Evolutionary conservation across 495 filamentous ascomycete species (phyloP), one percentile per base, ranked within the genome.

Genomic region (Aspergillus avenaceus): DNA sequence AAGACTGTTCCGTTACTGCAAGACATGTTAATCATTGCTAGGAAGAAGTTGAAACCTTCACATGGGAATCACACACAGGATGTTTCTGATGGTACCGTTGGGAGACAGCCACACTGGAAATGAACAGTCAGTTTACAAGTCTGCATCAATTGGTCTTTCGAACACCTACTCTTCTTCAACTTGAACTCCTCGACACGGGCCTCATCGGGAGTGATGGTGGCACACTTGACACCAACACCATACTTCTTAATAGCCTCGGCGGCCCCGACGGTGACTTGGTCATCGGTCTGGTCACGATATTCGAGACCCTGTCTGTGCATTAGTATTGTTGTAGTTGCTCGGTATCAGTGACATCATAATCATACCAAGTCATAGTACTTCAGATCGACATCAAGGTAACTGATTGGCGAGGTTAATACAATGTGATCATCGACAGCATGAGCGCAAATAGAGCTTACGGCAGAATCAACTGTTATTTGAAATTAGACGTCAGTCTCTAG

Each of bases 181-280:
- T 95, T 87, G 73, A 98, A 98, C 72, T 98, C 93, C 80, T 97
- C 80, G 16, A 98, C 91, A 67, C 93, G 84, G 47, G 83, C 87
- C 77, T 98, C 91, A 70, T 98, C 93, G 18, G 93, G 93, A 49
- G 93, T 98, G 75, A 98, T 98, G 64, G 93, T 98, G 49, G 93
- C 93, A 71, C 93, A 98, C 80, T 98, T 98, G 71, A 98, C 90
- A 70, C 93, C 93, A 45, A 98, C 93, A 43, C 84, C 87, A 79
- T 97, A 96, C 79, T 96, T 95, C 80, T 96, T 90, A 75, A 97
- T 97, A 23, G 93, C 93, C 74, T 96, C 91, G 36, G 93, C 93
- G 45, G 91, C 86, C 61, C 97, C 92, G 55, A 88, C 60, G 45
- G 93, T 98, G 68, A 98, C 91, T 75, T 96, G 77, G 70, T 98